These are phyloP conservation scores for Takashimella tepidaria DNA, from an alignment of 1,284 basidiomycete genomes.

Conservation along the genomic window DNA sequence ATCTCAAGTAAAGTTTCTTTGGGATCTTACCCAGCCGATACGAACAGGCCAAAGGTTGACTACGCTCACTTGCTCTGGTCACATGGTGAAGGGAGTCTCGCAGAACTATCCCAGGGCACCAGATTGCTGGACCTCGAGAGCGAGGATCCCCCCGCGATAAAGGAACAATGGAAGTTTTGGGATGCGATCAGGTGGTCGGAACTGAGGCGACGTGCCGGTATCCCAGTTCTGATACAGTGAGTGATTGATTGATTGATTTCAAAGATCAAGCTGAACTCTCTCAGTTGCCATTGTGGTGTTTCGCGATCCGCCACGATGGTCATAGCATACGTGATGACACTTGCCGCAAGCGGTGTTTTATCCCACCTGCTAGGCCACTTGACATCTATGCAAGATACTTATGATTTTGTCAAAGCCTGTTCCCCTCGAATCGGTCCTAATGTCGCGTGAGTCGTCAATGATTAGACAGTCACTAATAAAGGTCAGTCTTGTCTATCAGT, in stretches of 20 bases:
- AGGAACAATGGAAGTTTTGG: constrained; percentile 58
- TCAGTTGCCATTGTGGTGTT: constrained; percentile 91
- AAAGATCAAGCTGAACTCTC: constrained; percentile 3
- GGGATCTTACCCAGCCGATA: constrained; percentile 11
- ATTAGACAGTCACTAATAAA: neutral
- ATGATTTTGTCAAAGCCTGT: constrained; percentile 82
- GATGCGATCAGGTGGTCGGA: constrained; percentile 77
- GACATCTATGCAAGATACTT: constrained; percentile 81
- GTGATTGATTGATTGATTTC: constrained; percentile 41
- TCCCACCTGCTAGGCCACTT: constrained; percentile 66
- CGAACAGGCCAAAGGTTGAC: constrained; percentile 67
- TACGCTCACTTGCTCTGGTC: constrained; percentile 94
- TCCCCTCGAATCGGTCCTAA: constrained; percentile 87
- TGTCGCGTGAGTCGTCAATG: constrained; percentile 68
- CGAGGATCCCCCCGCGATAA: neutral
- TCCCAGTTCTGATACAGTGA: constrained; percentile 82
- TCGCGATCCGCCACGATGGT: constrained; percentile 88
- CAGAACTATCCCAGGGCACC: constrained; percentile 49
- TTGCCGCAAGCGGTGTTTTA: constrained; percentile 67
- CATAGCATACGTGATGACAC: constrained; percentile 92
- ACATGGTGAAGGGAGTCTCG: constrained; percentile 84
- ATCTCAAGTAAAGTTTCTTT: constrained; percentile 17
- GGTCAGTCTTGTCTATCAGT: constrained; percentile 84
- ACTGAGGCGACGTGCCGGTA: constrained; percentile 62
- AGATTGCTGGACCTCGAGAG: constrained; percentile 20